Percentiles rank a stretch among this genome's conserved stretches.
Evolutionary conservation across 23 red algal genomes (phyloP).

Genomic region (Gracilaria domingensis): DNA sequence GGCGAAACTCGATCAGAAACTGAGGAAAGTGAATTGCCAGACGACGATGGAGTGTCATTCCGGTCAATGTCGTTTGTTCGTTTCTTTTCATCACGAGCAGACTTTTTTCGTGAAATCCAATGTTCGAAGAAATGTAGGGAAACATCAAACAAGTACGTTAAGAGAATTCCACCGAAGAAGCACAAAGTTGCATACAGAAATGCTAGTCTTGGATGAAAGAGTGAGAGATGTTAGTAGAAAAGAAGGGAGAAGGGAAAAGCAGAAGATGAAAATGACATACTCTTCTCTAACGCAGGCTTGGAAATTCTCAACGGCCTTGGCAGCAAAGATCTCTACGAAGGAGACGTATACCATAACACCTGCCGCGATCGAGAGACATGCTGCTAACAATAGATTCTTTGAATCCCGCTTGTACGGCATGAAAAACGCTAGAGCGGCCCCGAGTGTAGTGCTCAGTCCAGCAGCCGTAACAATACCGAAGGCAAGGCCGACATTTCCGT

Average conservation of each 20-base stretch:
- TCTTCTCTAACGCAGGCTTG: slow-evolving; percentile 52
- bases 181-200: slow-evolving; percentile 85
- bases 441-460: slow-evolving; percentile 78
- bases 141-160: slow-evolving; percentile 65
- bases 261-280: slow-evolving; percentile 19
- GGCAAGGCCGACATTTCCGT: slow-evolving; percentile 75
- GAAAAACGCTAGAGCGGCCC: slow-evolving; percentile 74
- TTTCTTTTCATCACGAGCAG: background rate
- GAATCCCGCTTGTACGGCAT: slow-evolving; percentile 59
- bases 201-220: slow-evolving; percentile 37
- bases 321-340: slow-evolving; percentile 82
- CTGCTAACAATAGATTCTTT: slow-evolving; percentile 71
- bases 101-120: slow-evolving; percentile 13
- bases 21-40: background rate
- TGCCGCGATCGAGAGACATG: slow-evolving; percentile 72
- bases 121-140: slow-evolving; percentile 62
- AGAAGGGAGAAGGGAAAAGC: background rate
- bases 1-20: background rate
- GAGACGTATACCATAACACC: slow-evolving; percentile 90
- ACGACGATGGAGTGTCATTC: background rate
- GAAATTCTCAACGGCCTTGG: slow-evolving; percentile 68
- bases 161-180: slow-evolving; percentile 80
- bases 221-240: background rate
- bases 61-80: background rate
- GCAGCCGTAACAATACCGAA: slow-evolving; percentile 84